Evolutionary conservation across 2,329 filamentous ascomycete genomes (phyloP), one percentile per base, ranked within the genome.

Genomic region (Podosphaera leucotricha): DNA sequence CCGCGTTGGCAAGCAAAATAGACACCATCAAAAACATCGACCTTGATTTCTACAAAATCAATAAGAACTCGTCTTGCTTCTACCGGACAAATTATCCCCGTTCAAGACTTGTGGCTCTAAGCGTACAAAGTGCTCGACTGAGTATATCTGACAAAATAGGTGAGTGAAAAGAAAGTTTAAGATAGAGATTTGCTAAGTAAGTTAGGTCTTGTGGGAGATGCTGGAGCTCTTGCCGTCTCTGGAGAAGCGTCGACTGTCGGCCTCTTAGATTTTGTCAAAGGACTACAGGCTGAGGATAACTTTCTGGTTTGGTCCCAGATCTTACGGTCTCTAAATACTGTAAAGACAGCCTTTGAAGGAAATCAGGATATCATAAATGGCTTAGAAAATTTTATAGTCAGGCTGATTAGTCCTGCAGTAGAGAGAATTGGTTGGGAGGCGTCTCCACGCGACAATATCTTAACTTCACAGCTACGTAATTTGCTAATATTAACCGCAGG

Each of bases 21-120:
- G 77, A 84, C 45, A 85, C 75, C 11, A 72, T 95, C 46, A 68
- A 71, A 41, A 77, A 79, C 47, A 66, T 92, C 46, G 73, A 84
- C 51, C 71, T 78, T 39, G 70, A 73, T 35, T 94, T 93, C 60
- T 98, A 95, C 65, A 92, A 93, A 65, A 68, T 98, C 55, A 98
- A 98, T 66, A 76, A 78, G 48, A 75, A 87, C 45, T 80, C 87
- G 46, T 87, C 48, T 40, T 48, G 48, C 28, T 94, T 81, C 62
- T 95, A 92, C 64, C 75, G 86, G 48, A 90, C 87, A 41, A 93
- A 92, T 62, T 92, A 95, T 57, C 84, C 90, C 4, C 76, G 83
- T n/a, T 68, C 74, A 49, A 76, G 87, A 41, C 70, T 98, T 36
- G 72, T 72, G 35, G 84, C 84, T 62, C 75, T 98, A 20, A 80